Evolutionary conservation across 208 protist species (phyloP).

Genomic region (Giardia duodenalis): DNA sequence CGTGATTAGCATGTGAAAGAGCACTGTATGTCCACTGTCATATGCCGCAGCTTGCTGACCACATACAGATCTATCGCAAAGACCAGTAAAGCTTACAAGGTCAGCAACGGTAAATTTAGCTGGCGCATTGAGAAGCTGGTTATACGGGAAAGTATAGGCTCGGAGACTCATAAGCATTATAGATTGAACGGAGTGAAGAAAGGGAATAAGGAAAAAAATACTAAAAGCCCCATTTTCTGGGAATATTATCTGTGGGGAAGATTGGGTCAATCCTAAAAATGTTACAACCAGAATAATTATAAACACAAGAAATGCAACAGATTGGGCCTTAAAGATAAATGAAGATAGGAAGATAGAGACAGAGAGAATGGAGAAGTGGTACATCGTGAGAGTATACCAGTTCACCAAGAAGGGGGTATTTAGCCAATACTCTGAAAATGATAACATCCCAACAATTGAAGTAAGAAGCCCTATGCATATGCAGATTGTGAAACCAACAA

Average conservation of each 20-base stretch:
- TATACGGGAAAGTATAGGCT: background rate
- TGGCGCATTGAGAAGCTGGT: background rate
- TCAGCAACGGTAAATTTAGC: background rate
- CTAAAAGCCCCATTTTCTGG: background rate
- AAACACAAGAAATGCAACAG: slow-evolving; percentile 15
- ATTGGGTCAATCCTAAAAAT: background rate
- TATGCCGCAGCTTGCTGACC: background rate
- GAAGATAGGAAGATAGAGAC: background rate
- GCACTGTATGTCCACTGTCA: slow-evolving; percentile 6
- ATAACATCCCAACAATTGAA: background rate
- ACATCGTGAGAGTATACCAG: background rate
- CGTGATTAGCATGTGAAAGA: background rate
- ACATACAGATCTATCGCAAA: background rate
- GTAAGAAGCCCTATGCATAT: background rate
- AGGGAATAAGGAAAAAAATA: background rate
- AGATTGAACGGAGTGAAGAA: background rate
- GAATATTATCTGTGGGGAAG: background rate
- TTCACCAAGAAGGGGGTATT: background rate
- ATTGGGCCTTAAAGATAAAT: background rate
- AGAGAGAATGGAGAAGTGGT: background rate
- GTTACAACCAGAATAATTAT: background rate
- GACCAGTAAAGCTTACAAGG: background rate
- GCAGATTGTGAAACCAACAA: background rate
- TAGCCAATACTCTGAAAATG: background rate
- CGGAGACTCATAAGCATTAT: background rate